phyloP scores from a whole-genome alignment of 2,329 filamentous ascomycete genomes.

The Calonectria honghensis region DNA sequence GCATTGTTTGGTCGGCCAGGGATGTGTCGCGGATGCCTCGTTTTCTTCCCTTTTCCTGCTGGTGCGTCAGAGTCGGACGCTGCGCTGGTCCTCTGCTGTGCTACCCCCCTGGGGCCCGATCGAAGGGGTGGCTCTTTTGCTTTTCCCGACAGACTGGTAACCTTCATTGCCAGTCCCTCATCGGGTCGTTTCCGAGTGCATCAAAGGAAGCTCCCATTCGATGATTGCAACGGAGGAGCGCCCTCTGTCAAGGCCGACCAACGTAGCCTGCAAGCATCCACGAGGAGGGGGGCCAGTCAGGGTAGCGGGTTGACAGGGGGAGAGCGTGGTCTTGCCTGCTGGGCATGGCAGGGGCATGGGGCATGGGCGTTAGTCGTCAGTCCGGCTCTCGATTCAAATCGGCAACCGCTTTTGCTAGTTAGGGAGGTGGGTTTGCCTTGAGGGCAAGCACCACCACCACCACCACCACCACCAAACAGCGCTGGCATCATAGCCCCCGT shows the following conservation, averaged over 20 bases:
- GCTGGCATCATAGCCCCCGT: neutral
- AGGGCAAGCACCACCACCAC: slow-evolving; percentile 2
- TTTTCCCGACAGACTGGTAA: slow-evolving; percentile 54
- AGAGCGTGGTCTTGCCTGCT: slow-evolving; percentile 18
- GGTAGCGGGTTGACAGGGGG: slow-evolving; percentile 37
- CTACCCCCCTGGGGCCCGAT: slow-evolving; percentile 39
- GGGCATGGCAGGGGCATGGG: slow-evolving; percentile 16
- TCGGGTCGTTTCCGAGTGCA: slow-evolving; percentile 44
- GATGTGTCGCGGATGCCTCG: neutral
- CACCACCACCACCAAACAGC: too few relatives aligned
- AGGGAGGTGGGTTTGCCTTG: slow-evolving; percentile 10
- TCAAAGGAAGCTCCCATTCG: slow-evolving; percentile 38
- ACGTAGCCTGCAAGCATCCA: slow-evolving; percentile 28
- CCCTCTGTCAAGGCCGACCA: slow-evolving; percentile 32
- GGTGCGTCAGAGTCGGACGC: slow-evolving; percentile 14
- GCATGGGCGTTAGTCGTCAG: slow-evolving; percentile 16
- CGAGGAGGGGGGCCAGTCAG: slow-evolving; percentile 31
- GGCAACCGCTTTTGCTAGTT: slow-evolving; percentile 19
- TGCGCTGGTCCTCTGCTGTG: slow-evolving; percentile 12
- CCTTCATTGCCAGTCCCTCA: slow-evolving; percentile 40
- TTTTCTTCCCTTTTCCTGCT: slow-evolving; percentile 1
- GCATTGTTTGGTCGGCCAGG: neutral
- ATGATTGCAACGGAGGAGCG: slow-evolving; percentile 24
- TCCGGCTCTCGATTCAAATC: slow-evolving; percentile 32
- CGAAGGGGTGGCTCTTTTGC: slow-evolving; percentile 42